Evolutionary conservation across 306 rosid species (phyloP).

Genomic region (Pyrus betulifolia): DNA sequence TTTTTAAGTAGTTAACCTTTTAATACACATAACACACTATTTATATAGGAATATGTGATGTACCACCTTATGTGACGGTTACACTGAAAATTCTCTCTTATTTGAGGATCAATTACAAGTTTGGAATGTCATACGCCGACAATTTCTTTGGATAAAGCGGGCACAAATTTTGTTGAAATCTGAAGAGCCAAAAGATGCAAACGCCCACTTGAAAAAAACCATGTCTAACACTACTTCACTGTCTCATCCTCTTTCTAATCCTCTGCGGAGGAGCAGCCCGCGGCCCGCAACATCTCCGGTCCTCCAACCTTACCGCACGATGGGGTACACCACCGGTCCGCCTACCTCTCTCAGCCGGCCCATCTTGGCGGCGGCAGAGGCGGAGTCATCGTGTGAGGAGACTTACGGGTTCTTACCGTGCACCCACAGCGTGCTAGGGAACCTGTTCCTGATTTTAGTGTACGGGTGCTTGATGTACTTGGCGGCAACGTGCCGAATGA

Average conservation of each 20-base stretch:
- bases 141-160: not conserved
- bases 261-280: constrained; percentile 29
- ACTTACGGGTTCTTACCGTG: constrained; percentile 81
- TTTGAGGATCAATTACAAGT: too few relatives aligned
- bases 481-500: constrained; percentile 61
- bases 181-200: not conserved
- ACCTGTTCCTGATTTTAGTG: constrained; percentile 54
- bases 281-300: constrained; percentile 10
- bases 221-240: not conserved
- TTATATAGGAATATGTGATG: too few relatives aligned
- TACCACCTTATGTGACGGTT: too few relatives aligned
- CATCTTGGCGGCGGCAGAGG: constrained; percentile 4
- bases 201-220: not conserved
- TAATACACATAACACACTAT: too few relatives aligned
- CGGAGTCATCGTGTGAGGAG: constrained; percentile 58
- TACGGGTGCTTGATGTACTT: constrained; percentile 67
- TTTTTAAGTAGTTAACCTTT: too few relatives aligned
- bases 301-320: constrained; percentile 5
- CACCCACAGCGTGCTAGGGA: constrained; percentile 34
- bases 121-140: not conserved
- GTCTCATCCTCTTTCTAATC: constrained; percentile 20
- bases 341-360: constrained; percentile 3
- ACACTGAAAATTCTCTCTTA: too few relatives aligned
- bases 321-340: constrained; percentile 17
- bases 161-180: not conserved